phyloP scores from a whole-genome alignment of 2,329 filamentous ascomycete genomes.

The Neoascochyta sp. region DNA sequence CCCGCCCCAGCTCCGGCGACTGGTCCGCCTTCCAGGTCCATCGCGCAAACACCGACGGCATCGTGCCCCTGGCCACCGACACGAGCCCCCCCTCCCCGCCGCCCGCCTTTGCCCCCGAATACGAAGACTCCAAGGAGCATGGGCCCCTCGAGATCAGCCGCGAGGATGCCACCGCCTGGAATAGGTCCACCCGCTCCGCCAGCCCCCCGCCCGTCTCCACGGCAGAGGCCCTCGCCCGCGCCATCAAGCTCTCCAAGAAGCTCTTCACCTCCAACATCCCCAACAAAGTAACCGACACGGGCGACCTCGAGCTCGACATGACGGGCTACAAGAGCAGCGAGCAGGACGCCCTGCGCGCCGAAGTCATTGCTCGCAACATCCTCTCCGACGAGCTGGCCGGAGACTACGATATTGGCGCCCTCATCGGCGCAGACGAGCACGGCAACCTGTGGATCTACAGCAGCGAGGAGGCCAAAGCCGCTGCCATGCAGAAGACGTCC shows the following conservation, averaged over 20 bases:
- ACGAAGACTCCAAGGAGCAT: constrained; percentile 21
- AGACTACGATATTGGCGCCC: constrained; percentile 90
- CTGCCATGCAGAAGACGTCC: constrained; percentile 64
- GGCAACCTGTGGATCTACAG: constrained; percentile 99
- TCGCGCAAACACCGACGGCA: constrained; percentile 54
- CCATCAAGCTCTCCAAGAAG: constrained; percentile 79
- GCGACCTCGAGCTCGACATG: constrained; percentile 98
- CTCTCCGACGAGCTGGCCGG: constrained; percentile 89
- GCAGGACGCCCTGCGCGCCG: constrained; percentile 84
- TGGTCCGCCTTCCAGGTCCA: constrained; percentile 34
- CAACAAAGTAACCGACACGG: constrained; percentile 83
- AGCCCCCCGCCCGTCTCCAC: constrained; percentile 72
- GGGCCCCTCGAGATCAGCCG: constrained; percentile 33
- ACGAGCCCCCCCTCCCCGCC: too few species aligned
- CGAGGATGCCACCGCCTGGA: constrained; percentile 36
- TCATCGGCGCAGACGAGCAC: constrained; percentile 92
- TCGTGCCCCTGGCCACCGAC: constrained; percentile 46
- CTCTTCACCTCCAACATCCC: constrained; percentile 88
- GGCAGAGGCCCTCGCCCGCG: constrained; percentile 75
- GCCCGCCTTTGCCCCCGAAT: constrained; percentile 35
- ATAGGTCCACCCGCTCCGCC: constrained; percentile 53
- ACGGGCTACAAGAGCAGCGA: constrained; percentile 93
- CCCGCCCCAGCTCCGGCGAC: constrained; percentile 31
- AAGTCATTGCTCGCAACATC: constrained; percentile 89
- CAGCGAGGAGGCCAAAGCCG: constrained; percentile 91